Base-by-base conservation (phyloP, 164 flowering plant genomes). In the Sextonia rubra region DNA sequence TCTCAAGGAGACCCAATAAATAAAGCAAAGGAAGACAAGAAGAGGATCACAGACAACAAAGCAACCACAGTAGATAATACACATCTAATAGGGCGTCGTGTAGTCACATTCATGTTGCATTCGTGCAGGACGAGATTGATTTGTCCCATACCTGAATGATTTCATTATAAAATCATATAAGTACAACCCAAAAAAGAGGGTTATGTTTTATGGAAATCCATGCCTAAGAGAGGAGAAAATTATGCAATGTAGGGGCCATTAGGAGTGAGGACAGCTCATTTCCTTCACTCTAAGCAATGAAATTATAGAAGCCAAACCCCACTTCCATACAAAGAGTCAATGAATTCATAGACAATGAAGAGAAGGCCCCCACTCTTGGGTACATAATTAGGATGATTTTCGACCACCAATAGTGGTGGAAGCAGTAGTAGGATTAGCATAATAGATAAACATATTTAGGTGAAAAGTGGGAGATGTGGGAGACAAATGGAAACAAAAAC, bases 121-220 rank as follows among this genome's bases (percentile, higher is more conserved):
- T 85, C 91, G 85, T 84, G 90, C 87, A 83, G 78, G 86, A 89
- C 86, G 78, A 82, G 80, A 84, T 82, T 79, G 75, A 70, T 82
- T 79, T 86, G 83, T 82, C 85, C 74, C 74, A 71, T 58, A 47
- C 70, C 60, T 37, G 76, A 80, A 73, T 52, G 70, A 56, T 48
- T 75, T 63, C 27, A 70, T 73, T 64, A 64, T 27, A 26, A n/a
- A 76, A 77, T 58, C 37, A 74, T n/a, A 64, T 48, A 77, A 15
- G 37, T 49, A 12, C 58, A 70, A 22, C 61, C 58, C 58, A 69
- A 71, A 64, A 29, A 49, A 73, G 70, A 78, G 75, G 76, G 72
- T 71, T 76, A 73, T 75, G 66, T 60, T 75, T 60, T 78, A 66
- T 73, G 49, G 15, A 69, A 69, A 72, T 60, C 71, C 76, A 61